Conservation (phyloP, 1,284 basidiomycete genomes). For the Schizophyllum amplum region DNA sequence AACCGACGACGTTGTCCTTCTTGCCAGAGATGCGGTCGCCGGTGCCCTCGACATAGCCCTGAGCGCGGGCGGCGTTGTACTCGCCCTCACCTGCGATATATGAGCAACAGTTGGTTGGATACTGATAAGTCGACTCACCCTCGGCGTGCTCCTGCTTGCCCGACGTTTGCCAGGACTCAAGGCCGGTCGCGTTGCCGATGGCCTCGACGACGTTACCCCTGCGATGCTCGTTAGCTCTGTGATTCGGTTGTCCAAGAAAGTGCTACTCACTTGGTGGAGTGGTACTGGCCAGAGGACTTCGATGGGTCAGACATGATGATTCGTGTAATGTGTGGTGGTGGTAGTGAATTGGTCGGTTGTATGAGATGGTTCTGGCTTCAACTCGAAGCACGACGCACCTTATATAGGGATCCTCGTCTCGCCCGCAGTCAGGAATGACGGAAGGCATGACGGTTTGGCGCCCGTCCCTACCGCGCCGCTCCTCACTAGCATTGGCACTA, state of each 20-base stretch:
- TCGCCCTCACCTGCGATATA: slow-evolving; percentile 54
- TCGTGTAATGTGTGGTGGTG: background rate
- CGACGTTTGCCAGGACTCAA: slow-evolving; percentile 41
- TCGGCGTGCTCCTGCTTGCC: slow-evolving; percentile 61
- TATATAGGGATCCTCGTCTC: background rate
- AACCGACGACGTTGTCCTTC: slow-evolving; percentile 56
- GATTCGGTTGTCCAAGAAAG: no score
- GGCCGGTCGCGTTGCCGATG: slow-evolving; percentile 41
- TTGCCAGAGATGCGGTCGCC: slow-evolving; percentile 51
- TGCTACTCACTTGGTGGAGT: slow-evolving; percentile 25
- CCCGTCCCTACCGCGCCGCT: background rate
- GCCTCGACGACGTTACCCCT: slow-evolving; percentile 47
- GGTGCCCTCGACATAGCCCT: slow-evolving; percentile 48
- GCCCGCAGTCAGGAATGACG: background rate
- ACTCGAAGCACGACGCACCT: background rate
- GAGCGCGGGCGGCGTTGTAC: slow-evolving; percentile 39
- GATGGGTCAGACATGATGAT: background rate
- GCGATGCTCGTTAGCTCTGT: no score
- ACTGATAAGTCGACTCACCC: slow-evolving; percentile 23
- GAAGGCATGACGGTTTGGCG: background rate
- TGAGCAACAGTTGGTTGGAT: slow-evolving; percentile 43
- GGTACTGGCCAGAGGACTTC: background rate
- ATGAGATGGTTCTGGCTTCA: background rate
- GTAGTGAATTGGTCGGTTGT: background rate
- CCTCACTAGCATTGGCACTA: no score